Evolutionary conservation across 2,329 filamentous ascomycete species (phyloP).

Genomic region (Paradendryphiella salina): DNA sequence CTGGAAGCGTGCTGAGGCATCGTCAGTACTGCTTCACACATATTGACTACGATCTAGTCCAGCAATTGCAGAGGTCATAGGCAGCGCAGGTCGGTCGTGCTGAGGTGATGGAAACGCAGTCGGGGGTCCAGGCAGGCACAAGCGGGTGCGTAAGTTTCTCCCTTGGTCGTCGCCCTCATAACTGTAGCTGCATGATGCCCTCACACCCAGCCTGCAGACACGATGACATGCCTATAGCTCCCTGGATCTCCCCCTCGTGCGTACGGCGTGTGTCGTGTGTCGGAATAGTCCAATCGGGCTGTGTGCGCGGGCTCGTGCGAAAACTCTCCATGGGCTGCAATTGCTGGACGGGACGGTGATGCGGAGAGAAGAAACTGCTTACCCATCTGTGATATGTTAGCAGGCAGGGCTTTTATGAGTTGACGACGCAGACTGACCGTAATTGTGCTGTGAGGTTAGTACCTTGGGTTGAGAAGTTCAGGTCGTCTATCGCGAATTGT

Average conservation of each 20-base stretch:
- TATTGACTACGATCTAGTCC: slow-evolving; percentile 11
- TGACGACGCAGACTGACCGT: slow-evolving; percentile 52
- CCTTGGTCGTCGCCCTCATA: neutral
- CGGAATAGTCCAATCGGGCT: slow-evolving; percentile 5
- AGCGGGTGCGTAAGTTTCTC: slow-evolving; percentile 2
- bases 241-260: neutral
- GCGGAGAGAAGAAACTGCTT: slow-evolving; percentile 50
- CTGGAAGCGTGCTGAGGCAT: slow-evolving; percentile 86
- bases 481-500: slow-evolving; percentile 23
- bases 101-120: neutral
- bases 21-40: slow-evolving; percentile 33
- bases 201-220: neutral
- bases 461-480: slow-evolving; percentile 41
- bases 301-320: slow-evolving; percentile 22
- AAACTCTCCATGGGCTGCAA: slow-evolving; percentile 39
- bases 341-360: slow-evolving; percentile 32
- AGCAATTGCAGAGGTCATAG: slow-evolving; percentile 36
- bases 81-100: neutral
- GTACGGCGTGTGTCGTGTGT: slow-evolving; percentile 2
- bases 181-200: neutral
- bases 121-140: neutral
- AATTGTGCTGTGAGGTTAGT: slow-evolving; percentile 56
- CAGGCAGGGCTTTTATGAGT: slow-evolving; percentile 5
- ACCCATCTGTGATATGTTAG: slow-evolving; percentile 62
- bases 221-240: neutral